Percentiles rank a stretch among this genome's conserved stretches.
phyloP scores from a whole-genome alignment of 768 basidiomycete genomes.

The Boletus subcaerulescens region DNA sequence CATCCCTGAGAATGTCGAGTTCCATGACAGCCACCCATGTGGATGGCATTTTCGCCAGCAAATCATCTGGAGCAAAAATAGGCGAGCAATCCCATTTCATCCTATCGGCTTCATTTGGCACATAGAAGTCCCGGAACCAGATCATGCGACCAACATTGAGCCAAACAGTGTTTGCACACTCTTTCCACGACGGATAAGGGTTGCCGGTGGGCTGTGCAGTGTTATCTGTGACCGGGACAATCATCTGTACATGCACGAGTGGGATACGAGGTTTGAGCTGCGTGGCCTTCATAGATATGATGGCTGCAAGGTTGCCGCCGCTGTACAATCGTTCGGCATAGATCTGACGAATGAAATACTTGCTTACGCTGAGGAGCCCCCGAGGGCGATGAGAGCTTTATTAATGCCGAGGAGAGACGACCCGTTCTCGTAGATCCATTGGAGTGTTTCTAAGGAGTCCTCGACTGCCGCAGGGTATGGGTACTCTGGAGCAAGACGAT shows the following conservation, averaged over 20 bases:
- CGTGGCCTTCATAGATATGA: conserved; percentile 63
- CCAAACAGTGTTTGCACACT: conserved; percentile 61
- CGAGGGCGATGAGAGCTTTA: conserved; percentile 55
- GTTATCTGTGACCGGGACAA: conserved; percentile 77
- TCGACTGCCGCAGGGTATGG: conserved; percentile 35
- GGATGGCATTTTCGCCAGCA: conserved; percentile 49
- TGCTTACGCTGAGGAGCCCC: conserved; percentile 67
- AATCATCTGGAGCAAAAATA: conserved; percentile 58
- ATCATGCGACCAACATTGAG: conserved; percentile 61
- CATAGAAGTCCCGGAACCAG: conserved; percentile 71
- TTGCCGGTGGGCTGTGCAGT: conserved; percentile 46
- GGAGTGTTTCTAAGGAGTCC: conserved; percentile 36
- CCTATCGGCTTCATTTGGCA: conserved; percentile 59
- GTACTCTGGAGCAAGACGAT: conserved; percentile 34
- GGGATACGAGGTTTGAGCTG: conserved; percentile 47
- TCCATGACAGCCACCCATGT: conserved; percentile 69
- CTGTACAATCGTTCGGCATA: conserved; percentile 34
- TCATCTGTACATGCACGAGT: conserved; percentile 59
- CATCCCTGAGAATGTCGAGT: conserved; percentile 66
- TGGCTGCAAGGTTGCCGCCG: conserved; percentile 70
- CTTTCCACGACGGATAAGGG: conserved; percentile 51
- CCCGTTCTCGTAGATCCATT: conserved; percentile 40
- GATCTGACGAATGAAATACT: not conserved
- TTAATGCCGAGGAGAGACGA: conserved; percentile 47
- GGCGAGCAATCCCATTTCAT: conserved; percentile 72